A percentile compares a stretch with the other conserved stretches of the same genome.
Conservation (phyloP, 805 yeast genomes). For the Danielia oregonensis region DNA sequence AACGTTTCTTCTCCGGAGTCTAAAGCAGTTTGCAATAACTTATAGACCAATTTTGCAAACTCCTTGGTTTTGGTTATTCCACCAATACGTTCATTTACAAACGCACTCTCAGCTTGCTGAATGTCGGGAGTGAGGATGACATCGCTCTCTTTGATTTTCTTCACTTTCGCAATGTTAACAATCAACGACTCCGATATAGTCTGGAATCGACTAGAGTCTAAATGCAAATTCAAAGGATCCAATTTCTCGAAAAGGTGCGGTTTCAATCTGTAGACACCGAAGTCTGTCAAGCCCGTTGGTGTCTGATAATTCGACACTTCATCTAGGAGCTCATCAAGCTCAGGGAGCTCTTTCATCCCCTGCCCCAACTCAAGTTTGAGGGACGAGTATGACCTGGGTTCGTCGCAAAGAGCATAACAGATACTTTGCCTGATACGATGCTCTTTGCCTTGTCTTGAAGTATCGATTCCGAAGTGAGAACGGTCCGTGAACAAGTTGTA, state of each 20-base stretch:
- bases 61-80: constrained; percentile 46
- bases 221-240: constrained; percentile 42
- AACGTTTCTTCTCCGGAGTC: constrained; percentile 50
- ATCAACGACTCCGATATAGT: constrained; percentile 47
- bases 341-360: constrained; percentile 22
- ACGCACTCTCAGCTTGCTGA: constrained; percentile 23
- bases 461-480: constrained; percentile 18
- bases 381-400: constrained; percentile 53
- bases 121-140: constrained; percentile 49
- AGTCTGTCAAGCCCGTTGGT: constrained; percentile 55
- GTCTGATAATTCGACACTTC: constrained; percentile 64
- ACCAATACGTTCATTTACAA: constrained; percentile 41
- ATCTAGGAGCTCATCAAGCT: constrained; percentile 48
- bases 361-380: constrained; percentile 28
- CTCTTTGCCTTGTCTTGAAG: constrained; percentile 24
- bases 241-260: constrained; percentile 48
- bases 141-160: constrained; percentile 34
- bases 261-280: constrained; percentile 67
- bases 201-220: constrained; percentile 44
- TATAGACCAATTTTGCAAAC: constrained; percentile 56
- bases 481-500: constrained; percentile 44
- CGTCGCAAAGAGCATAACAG: constrained; percentile 47
- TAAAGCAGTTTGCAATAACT: constrained; percentile 52
- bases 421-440: constrained; percentile 37
- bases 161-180: constrained; percentile 38